These are phyloP conservation scores for Curvularia sp. DNA, from an alignment of 2,329 filamentous ascomycete species.

Conservation along the genomic window DNA sequence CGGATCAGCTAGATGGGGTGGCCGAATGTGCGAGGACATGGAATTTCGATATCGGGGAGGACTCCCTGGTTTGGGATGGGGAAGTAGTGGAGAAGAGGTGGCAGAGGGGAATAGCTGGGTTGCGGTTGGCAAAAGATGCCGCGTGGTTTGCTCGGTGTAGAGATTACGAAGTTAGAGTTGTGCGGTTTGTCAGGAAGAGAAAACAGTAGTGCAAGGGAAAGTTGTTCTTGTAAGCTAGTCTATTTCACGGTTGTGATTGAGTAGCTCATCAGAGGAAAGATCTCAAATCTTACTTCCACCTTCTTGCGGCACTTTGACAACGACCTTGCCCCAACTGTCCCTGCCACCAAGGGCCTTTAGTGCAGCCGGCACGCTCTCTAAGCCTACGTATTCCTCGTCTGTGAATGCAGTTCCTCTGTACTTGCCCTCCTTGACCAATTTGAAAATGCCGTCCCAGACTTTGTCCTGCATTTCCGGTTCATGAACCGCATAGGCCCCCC, in stretches of 20 bases:
- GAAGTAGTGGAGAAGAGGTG: conserved; percentile 27
- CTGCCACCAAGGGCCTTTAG: conserved; percentile 78
- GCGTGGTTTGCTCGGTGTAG: conserved; percentile 2
- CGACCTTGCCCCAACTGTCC: conserved; percentile 95
- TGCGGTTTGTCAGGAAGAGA: conserved; percentile 11
- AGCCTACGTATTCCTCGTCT: conserved; percentile 80
- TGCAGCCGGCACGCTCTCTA: conserved; percentile 80
- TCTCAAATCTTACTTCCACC: conserved; percentile 48
- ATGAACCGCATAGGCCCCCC: conserved; percentile 81
- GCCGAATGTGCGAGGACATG: conserved; percentile 41
- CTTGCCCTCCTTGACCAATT: conserved; percentile 78
- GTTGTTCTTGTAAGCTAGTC: background rate
- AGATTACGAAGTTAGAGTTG: conserved; percentile 15
- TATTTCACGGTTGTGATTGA: background rate
- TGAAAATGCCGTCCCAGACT: conserved; percentile 85
- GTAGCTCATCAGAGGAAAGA: no score
- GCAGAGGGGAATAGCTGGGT: conserved; percentile 5
- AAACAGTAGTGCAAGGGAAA: background rate
- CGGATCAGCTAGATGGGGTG: conserved; percentile 34
- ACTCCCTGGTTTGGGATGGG: conserved; percentile 36
- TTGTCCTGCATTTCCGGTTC: conserved; percentile 72
- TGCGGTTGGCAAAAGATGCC: conserved; percentile 2
- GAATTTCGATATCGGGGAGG: conserved; percentile 27
- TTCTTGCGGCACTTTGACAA: conserved; percentile 78
- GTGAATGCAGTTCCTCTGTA: conserved; percentile 83